Percentiles rank a stretch among this genome's conserved stretches.
phyloP scores from a whole-genome alignment of 495 filamentous ascomycete species.

The Penicillium roqueforti region DNA sequence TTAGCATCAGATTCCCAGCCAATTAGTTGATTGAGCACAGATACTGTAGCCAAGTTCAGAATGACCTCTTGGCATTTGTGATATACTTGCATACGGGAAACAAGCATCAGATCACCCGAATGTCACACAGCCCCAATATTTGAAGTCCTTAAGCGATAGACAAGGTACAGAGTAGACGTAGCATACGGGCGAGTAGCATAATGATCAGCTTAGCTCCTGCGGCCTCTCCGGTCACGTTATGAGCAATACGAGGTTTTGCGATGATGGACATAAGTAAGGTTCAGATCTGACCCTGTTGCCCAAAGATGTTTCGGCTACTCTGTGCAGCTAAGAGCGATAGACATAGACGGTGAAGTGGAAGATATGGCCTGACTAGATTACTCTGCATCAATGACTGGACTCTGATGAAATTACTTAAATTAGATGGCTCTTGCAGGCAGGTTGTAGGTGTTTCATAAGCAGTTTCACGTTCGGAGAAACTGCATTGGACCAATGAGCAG shows the following conservation, averaged over 20 bases:
- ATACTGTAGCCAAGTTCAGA: conserved; percentile 5
- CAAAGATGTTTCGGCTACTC: conserved; percentile 14
- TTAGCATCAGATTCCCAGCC: neutral
- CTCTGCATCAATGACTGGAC: neutral
- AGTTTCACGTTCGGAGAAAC: neutral
- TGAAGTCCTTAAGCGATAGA: neutral
- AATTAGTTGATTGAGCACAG: neutral
- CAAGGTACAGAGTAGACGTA: neutral
- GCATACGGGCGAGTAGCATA: too few species aligned
- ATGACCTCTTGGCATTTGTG: conserved; percentile 11
- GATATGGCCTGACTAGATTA: neutral
- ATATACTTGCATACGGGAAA: conserved; percentile 7
- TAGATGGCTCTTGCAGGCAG: neutral
- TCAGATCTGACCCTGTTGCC: neutral
- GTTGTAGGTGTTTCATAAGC: neutral
- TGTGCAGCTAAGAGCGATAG: neutral
- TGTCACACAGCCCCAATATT: conserved; percentile 10
- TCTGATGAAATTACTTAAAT: neutral
- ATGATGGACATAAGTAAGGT: neutral
- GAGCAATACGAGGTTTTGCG: neutral
- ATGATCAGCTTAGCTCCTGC: neutral
- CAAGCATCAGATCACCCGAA: conserved; percentile 14
- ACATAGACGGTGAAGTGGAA: neutral
- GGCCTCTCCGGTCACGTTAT: neutral
- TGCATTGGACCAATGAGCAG: neutral